Evolutionary conservation across 1,284 basidiomycete species (phyloP).

Genomic region (Sanghuangporus baumii): DNA sequence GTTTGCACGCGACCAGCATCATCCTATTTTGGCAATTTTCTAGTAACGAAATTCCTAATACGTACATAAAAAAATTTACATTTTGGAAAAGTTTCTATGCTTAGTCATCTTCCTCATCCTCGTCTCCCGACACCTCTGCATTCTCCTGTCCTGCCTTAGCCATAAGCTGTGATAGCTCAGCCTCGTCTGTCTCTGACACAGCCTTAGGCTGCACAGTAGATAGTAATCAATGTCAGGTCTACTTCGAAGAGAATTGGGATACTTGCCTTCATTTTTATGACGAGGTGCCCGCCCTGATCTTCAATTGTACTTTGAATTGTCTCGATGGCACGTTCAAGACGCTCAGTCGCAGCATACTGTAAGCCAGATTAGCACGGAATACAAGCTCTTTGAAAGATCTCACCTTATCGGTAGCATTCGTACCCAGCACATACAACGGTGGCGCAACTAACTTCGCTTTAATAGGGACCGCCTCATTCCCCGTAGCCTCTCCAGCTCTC

Average conservation of each 20-base stretch:
- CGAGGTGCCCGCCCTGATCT: slow-evolving; percentile 77
- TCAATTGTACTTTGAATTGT: slow-evolving; percentile 84
- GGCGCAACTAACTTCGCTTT: slow-evolving; percentile 97
- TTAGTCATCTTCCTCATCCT: slow-evolving; percentile 67
- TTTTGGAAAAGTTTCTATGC: background rate
- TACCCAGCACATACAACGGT: slow-evolving; percentile 92
- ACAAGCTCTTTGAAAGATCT: background rate
- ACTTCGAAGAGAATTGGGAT: background rate
- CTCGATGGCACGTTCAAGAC: slow-evolving; percentile 91
- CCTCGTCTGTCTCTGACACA: slow-evolving; percentile 94
- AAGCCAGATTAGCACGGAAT: background rate
- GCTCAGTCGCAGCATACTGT: slow-evolving; percentile 84
- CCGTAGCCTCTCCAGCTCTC: slow-evolving; percentile 81
- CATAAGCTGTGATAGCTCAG: slow-evolving; percentile 93
- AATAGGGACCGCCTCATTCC: slow-evolving; percentile 90
- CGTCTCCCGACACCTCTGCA: slow-evolving; percentile 90
- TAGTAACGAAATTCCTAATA: background rate
- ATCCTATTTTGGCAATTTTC: background rate
- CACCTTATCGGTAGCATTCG: slow-evolving; percentile 95
- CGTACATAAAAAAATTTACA: background rate
- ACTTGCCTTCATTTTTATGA: slow-evolving; percentile 94
- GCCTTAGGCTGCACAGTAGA: slow-evolving; percentile 74
- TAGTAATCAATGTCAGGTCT: background rate
- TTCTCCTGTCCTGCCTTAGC: slow-evolving; percentile 89
- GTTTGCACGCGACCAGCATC: background rate